Evolutionary conservation across 345 rosid species (phyloP).

Genomic region (Salix purpurea): DNA sequence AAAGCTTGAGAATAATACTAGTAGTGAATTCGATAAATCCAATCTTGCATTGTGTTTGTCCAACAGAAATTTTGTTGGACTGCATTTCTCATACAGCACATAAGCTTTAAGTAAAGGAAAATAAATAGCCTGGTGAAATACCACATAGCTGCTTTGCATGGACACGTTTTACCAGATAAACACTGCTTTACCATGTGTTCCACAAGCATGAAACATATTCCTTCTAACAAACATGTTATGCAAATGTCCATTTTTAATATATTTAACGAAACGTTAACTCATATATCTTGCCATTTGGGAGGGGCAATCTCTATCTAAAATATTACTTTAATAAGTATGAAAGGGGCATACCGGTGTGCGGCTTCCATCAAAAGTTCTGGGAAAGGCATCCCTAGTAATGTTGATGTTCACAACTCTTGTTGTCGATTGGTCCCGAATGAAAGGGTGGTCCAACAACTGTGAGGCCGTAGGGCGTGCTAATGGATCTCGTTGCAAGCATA

Average conservation of each 20-base stretch:
- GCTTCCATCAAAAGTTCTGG: constrained; percentile 60
- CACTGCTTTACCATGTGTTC: not conserved
- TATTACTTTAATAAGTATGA: not conserved
- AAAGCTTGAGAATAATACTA: not conserved
- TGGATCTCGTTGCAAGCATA: constrained; percentile 87
- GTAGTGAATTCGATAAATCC: not conserved
- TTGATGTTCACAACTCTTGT: constrained; percentile 44
- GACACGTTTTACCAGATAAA: not conserved
- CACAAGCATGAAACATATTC: not conserved
- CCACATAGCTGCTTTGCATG: not conserved
- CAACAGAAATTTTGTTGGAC: not conserved
- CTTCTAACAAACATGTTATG: not conserved
- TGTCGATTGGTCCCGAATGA: constrained; percentile 57
- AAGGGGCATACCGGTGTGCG: constrained; percentile 52
- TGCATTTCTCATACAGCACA: not conserved
- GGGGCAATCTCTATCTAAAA: not conserved
- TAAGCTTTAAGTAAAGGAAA: not conserved
- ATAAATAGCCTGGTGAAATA: not conserved
- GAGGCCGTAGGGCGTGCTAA: constrained; percentile 73
- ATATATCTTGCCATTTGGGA: not conserved
- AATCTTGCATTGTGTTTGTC: not conserved
- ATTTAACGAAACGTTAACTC: not conserved
- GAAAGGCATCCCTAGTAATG: constrained; percentile 51
- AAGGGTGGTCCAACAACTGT: constrained; percentile 74
- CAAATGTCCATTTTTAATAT: not conserved